Base-by-base conservation (phyloP, 2,329 filamentous ascomycete species). In the Trichothecium sympodiale region DNA sequence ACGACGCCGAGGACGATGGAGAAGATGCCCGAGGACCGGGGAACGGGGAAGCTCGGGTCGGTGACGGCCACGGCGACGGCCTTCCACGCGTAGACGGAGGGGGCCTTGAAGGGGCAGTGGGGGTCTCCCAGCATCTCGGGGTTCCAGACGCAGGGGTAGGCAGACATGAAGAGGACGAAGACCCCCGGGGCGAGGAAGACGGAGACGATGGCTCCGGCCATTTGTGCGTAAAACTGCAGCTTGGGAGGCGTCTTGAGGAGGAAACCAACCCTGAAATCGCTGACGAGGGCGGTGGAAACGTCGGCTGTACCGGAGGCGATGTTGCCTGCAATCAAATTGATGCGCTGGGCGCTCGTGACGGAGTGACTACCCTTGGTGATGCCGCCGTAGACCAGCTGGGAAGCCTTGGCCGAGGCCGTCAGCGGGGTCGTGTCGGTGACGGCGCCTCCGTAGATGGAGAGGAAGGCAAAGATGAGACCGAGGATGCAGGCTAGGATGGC, bases 231-330 rank as follows among this genome's bases (percentile, higher is more conserved):
- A 64, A 76, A 83, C 53, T 83, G 78, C 51, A 76, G 67, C 40
- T 70, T 65, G 0, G 78, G 77, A 0, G 77, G 69, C 0, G 77
- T 81, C 42, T 69, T 63, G 36, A 83, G 69, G 4, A 83, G 62
- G 62, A 80, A 82, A 4, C 77, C 78, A 29, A 77, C 75, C 25
- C 77, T 68, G 67, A 82, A 81, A 48, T 83, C 78, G 37, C 65
- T 65, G 26, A 73, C 69, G 13, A 81, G 57, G 35, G 67, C 59
- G 27, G 60, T 66, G 31, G 69, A 58, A 6, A 73, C 67, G 13
- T 69, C 65, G 4, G 71, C 71, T n/a, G 66, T 67, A 38, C 69
- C 70, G 0, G 67, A 67, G 7, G 71, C 69, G 29, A 75, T 61
- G 46, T 62, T 62, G 43, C 77, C 77, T 29, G 77, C 77, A 23